Base-by-base conservation (phyloP, 352 stramenopile species). In the Phytophthora sojae region DNA sequence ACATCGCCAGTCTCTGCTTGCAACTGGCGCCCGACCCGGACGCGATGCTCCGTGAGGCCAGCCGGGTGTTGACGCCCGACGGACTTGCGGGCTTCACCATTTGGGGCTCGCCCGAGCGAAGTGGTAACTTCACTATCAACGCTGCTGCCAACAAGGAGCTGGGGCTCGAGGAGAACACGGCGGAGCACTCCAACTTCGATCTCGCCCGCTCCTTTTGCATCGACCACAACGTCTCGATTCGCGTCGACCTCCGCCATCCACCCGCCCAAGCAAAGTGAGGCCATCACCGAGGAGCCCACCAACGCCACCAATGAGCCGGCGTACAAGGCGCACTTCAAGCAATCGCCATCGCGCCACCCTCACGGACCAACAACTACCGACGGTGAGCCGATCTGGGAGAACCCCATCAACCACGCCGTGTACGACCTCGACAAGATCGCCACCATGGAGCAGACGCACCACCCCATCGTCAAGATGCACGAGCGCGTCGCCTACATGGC, bases 11-110 rank as follows among this genome's bases (percentile, higher is more conserved):
- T 42, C 61, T 88, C 12, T 83, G 77, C 54, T 69, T 88, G 21
- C 77, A 86, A 57, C 68, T 88, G 11, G 61, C 71, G 21, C 77
- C 81, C 2, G 76, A 88, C 52, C 58, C 81, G 11, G 81, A 84
- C 55, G 81, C 75, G 2, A 69, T 85, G 68, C 69, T 88, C 6
- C 66, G 71, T 47, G 81, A 88, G 60, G 69, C 75, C 1, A 59
- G 67, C 15, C 77, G 81, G 44, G 81, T 88, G 30, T 50, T 88
- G 21, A 64, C 47, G 0, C 2, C 57, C 0, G 64, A 76, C 19
- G 76, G 81, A 0, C 42, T 88, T 25, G 81, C 76, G 4, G 78
- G 81, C 2, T 86, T 86, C 57, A 83, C 77, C n/a, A 88, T 88
- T 65, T 86, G 80, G 77, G 80, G 63, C 17, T 65, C 54, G 12